These are phyloP conservation scores for Podospora pseudocomata DNA, from an alignment of 495 filamentous ascomycete species.

Conservation along the genomic window DNA sequence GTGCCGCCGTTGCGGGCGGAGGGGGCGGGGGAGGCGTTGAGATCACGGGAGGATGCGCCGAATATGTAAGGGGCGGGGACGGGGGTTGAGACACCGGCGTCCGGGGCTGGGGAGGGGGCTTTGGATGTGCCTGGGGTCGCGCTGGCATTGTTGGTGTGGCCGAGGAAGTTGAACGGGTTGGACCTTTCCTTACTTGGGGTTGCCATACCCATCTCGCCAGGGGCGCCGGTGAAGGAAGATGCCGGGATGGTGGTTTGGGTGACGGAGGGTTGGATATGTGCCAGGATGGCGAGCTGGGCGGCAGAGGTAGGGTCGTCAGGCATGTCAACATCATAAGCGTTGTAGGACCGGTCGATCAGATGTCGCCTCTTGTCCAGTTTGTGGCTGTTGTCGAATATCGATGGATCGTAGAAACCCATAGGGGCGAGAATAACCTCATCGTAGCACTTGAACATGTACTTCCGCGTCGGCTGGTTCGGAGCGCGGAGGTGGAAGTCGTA, in stretches of 20 bases:
- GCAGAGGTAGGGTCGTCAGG: slow-evolving; percentile 84
- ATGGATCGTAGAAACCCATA: slow-evolving; percentile 84
- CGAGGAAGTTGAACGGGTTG: slow-evolving; percentile 53
- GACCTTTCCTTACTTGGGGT: slow-evolving; percentile 54
- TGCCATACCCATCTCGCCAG: slow-evolving; percentile 33
- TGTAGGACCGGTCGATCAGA: slow-evolving; percentile 78
- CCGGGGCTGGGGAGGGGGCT: slow-evolving; percentile 81
- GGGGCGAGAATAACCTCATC: slow-evolving; percentile 89
- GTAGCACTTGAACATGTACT: slow-evolving; percentile 91
- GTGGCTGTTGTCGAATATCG: slow-evolving; percentile 71
- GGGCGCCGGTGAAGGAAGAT: slow-evolving; percentile 33
- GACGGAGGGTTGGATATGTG: slow-evolving; percentile 61
- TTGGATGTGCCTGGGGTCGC: slow-evolving; percentile 78
- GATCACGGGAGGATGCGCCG: slow-evolving; percentile 38
- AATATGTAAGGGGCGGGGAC: slow-evolving; percentile 56
- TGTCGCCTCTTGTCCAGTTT: slow-evolving; percentile 77
- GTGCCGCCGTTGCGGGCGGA: slow-evolving; percentile 48
- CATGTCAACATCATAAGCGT: slow-evolving; percentile 80
- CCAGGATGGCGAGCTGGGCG: slow-evolving; percentile 76
- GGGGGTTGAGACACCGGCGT: slow-evolving; percentile 61
- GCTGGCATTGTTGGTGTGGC: slow-evolving; percentile 53
- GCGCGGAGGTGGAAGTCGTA: slow-evolving; percentile 87
- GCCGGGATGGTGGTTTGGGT: slow-evolving; percentile 29
- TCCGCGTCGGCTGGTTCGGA: slow-evolving; percentile 79
- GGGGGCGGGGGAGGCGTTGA: slow-evolving; percentile 44